Evolutionary conservation across 805 yeast genomes (phyloP), one percentile per base, ranked within the genome.

Genomic region (Ogataea methylovora): DNA sequence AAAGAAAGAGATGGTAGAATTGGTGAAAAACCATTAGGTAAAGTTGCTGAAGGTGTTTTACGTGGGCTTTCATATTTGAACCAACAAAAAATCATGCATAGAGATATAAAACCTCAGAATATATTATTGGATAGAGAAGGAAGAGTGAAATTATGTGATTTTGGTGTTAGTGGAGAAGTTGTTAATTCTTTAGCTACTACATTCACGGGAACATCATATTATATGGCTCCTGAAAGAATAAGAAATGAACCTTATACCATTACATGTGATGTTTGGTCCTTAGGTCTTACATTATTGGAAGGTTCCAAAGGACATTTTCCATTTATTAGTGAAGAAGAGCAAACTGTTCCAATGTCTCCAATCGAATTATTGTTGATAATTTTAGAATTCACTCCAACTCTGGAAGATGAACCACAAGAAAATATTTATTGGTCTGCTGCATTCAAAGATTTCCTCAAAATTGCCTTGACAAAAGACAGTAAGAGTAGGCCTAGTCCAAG

Each of bases 141-240:
- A 3, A 79, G 83, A 50, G 88, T 90, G 33, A 92, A 92, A 55
- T 63, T 92, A 34, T 90, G 97, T 61, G 98, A 92, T 61, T 92
- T 92, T 63, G 98, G 98, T 15, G 98, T 92, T 19, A 81, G 94
- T 52, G 98, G 98, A 9, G 96, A 86, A 51, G 95, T 92, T 14
- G 95, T 90, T 22, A 83, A 92, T 56, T 86, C 96, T 0, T 65
- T 92, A 30, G 97, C 97, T 1, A 85, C 95, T 1, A 92, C 98
- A 0, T 92, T 88, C 52, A 92, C 96, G 0, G 98, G 98, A 2
- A 92, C 98, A 0, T 88, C 95, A 9, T 90, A 85, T 54, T 92
- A 92, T 58, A 92, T 92, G 98, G 97, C 98, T 0, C 98, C 98
- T 0, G 98, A 92, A 58, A 71, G 98, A 47, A 90, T 92, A 33